phyloP scores from a whole-genome alignment of 805 yeast species.

The Wickerhamomyces strasburgensis region DNA sequence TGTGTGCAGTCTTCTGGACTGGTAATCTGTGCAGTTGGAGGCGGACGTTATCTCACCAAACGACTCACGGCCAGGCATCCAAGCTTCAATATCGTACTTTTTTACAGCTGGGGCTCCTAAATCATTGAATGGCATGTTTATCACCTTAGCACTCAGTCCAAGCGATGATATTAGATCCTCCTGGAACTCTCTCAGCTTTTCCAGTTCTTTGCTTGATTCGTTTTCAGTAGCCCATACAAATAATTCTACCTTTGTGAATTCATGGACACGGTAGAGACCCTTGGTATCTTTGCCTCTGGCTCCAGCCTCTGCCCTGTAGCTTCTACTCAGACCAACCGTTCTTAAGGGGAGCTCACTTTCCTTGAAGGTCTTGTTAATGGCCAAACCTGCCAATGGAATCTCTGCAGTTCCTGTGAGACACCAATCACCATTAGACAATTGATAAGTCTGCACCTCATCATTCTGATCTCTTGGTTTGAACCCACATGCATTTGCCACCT shows the following conservation, averaged over 20 bases:
- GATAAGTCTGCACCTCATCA: constrained; percentile 81
- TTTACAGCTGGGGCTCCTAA: constrained; percentile 90
- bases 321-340: constrained; percentile 75
- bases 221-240: constrained; percentile 63
- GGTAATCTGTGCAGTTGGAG: constrained; percentile 90
- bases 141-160: constrained; percentile 75
- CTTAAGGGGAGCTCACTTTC: constrained; percentile 46
- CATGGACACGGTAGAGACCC: constrained; percentile 93
- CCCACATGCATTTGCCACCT: constrained; percentile 84
- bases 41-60: constrained; percentile 94
- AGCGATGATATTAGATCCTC: constrained; percentile 54
- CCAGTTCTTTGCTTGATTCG: constrained; percentile 46
- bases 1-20: constrained; percentile 77
- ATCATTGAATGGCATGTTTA: constrained; percentile 87
- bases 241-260: constrained; percentile 90
- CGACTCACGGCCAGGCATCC: constrained; percentile 94
- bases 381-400: constrained; percentile 83
- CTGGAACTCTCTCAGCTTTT: constrained; percentile 61
- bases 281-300: constrained; percentile 90
- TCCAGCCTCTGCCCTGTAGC: constrained; percentile 96
- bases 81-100: constrained; percentile 91
- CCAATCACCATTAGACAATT: constrained; percentile 45
- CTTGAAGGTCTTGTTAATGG: constrained; percentile 45
- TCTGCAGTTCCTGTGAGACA: constrained; percentile 94
- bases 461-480: constrained; percentile 89